Conservation (phyloP, 345 rosid species). For the Pseudoturritis turrita region DNA sequence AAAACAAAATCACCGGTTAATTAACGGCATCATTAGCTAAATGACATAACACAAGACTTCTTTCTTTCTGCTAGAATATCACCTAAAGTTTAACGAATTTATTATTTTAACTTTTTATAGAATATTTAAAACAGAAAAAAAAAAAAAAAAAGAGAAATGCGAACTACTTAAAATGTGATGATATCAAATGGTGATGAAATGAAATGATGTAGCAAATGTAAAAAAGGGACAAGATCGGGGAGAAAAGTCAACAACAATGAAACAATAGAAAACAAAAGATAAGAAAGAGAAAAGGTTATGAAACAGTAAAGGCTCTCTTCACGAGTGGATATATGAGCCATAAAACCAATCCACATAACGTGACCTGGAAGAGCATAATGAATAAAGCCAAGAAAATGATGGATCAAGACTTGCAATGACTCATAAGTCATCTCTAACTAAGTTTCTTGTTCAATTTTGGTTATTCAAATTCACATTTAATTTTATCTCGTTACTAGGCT, state of each 20-base stretch:
- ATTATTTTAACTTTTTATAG: neutral
- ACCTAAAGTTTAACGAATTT: neutral
- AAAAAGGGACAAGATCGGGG: neutral
- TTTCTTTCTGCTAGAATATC: neutral
- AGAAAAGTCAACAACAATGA: constrained; percentile 18
- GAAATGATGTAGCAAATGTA: neutral
- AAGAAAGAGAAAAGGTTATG: neutral
- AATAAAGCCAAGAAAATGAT: constrained; percentile 15
- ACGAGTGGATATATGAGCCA: constrained; percentile 22
- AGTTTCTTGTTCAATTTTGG: neutral
- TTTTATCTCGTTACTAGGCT: neutral
- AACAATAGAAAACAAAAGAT: neutral
- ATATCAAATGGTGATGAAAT: neutral
- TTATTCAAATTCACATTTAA: neutral
- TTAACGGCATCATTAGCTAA: constrained; percentile 4
- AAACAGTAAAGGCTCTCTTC: constrained; percentile 6
- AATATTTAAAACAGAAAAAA: neutral
- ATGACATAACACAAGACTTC: neutral
- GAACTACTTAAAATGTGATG: neutral
- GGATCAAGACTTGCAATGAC: constrained; percentile 4
- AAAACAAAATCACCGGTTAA: neutral
- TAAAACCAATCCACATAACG: constrained; percentile 6
- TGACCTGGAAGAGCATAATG: constrained; percentile 1
- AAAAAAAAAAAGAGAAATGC: neutral
- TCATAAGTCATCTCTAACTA: neutral